Evolutionary conservation across 441 rosid genomes (phyloP), one percentile per base, ranked within the genome.

Genomic region (Pelargonium australe): DNA sequence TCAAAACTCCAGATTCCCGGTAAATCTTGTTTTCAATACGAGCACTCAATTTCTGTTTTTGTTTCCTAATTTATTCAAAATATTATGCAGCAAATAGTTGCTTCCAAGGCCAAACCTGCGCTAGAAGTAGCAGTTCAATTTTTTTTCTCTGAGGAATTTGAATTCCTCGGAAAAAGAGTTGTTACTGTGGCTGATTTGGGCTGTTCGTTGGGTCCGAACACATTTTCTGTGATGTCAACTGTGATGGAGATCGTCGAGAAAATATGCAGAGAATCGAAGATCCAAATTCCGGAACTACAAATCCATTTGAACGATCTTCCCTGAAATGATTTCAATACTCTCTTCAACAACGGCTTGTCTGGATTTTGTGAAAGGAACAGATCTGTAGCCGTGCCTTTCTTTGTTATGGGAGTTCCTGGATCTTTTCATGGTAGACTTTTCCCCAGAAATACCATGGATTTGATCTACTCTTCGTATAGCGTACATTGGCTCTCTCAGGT

Each of bases 141-240:
- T 68, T 31, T 77, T 7, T 20, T 66, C 65, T 1, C 67, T 7
- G 57, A 67, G 20, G 63, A 57, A 12, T 19, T 64, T n/a, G n/a
- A n/a, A n/a, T n/a, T n/a, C n/a, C n/a, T n/a, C n/a, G n/a, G n/a
- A 7, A 47, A 17, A 51, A 16, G 65, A 44, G 72, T 37, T 8
- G 14, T 73, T 8, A 74, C 64, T 13, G 67, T 72, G 49, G 76
- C 74, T 1, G 68, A 78, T 60, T 11, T 71, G 10, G 80, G 80
- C 1, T 74, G 75, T 19, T 63, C 72, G 17, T 37, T 70, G 0
- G 57, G 72, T 1, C 72, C 76, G 6, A 66, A 11, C 10, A 49
- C 76, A 5, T 64, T 17, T 1, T 11, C 62, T 0, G 65, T 69
- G n/a, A 55, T 75, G 66, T 72, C 55, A 3, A 55, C 58, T 6